Conservation (phyloP, 2,329 filamentous ascomycete species). For the Colletotrichum sp. region DNA sequence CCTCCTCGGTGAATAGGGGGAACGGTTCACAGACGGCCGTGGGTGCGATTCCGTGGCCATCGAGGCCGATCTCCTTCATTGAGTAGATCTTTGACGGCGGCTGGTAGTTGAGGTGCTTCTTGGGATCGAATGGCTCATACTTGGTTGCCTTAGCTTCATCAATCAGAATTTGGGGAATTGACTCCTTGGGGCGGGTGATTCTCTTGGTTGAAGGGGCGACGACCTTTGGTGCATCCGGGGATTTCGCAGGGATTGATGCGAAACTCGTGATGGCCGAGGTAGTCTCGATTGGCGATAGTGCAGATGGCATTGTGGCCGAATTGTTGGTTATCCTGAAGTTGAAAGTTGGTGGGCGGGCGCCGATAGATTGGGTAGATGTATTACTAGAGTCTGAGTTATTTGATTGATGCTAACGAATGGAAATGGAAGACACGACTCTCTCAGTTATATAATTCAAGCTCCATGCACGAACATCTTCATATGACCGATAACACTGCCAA, state of each 20-base stretch:
- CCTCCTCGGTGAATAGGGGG: conserved; percentile 64
- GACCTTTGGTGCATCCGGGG: background rate
- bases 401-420: background rate
- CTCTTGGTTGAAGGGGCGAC: background rate
- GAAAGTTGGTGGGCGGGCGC: background rate
- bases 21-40: conserved; percentile 71
- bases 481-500: background rate
- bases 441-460: background rate
- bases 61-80: conserved; percentile 67
- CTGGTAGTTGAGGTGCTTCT: conserved; percentile 39
- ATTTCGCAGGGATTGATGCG: background rate
- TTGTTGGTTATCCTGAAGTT: background rate
- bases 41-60: conserved; percentile 62
- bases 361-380: background rate
- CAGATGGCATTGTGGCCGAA: background rate
- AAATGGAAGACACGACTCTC: accelerated
- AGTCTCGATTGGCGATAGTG: background rate
- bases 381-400: background rate
- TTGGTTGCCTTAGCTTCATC: background rate
- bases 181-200: background rate
- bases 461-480: accelerated
- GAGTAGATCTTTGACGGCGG: conserved; percentile 55
- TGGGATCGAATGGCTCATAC: background rate
- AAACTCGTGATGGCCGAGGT: background rate
- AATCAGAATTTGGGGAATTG: background rate